Base-by-base conservation (phyloP, 75 land plant genomes). In the Cupressus sempervirens region DNA sequence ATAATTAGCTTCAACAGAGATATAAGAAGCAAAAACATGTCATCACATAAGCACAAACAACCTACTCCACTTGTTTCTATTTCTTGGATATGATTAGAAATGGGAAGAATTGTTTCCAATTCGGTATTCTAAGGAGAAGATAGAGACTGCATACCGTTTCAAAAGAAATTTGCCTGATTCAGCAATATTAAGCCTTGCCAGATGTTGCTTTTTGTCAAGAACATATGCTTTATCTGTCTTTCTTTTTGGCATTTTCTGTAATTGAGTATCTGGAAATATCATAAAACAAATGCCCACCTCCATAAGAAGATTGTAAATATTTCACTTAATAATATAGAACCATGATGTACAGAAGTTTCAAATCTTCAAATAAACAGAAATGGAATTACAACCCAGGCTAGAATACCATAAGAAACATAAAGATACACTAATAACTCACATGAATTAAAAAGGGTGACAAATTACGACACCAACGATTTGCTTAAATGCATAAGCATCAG, bases 171-270 rank as follows among this genome's bases (percentile, higher is more conserved):
- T 98, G 36, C 99, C 99, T n/a, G 87, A 94, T 46, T 98, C 96
- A 36, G 83, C 84, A 77, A 90, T 85, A 84, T 98, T 93, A 3
- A 98, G 87, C 85, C 97, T 93, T 16, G 96, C 93, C 32, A 98
- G 92, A 85, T 98, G 93, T 82, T 94, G 94, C 83, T 83, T 89
- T 87, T 92, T 94, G 90, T 96, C 99, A 84, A 96, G 85, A 68
- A 92, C 99, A 89, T 94, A 92, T 12, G 99, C 96, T 87, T 85
- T 95, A 87, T 98, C 99, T 38, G 99, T 96, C 85, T 94, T 96
- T 86, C 99, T 86, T 85, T 88, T 95, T n/a, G 99, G 99, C 97
- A 98, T 91, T 85, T 93, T 94, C 94, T 98, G 99, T 94, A 98
- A 87, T 80, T 96, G 99, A 13, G 95, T 95, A 92, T 95, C 99